These are phyloP conservation scores for Meredithiella fracta DNA, from an alignment of 2,329 filamentous ascomycete species.

Conservation along the genomic window DNA sequence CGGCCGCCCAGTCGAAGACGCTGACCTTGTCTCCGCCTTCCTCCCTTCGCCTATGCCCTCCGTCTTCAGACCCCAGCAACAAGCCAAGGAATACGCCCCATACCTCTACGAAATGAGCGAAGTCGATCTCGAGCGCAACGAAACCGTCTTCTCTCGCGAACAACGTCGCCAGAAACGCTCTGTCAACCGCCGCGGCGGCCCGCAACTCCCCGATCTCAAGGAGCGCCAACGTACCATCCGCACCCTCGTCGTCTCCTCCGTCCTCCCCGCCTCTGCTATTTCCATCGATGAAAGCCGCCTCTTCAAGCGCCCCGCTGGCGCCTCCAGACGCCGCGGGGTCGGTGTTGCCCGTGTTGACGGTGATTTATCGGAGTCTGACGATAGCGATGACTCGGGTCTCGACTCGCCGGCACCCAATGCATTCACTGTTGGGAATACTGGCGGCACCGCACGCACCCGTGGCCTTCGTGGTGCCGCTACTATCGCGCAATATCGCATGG, in stretches of 20 bases:
- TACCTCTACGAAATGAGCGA: slow-evolving; percentile 91
- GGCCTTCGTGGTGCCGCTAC: slow-evolving; percentile 79
- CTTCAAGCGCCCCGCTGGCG: slow-evolving; percentile 58
- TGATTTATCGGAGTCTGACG: slow-evolving; percentile 72
- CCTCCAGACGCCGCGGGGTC: slow-evolving; percentile 29
- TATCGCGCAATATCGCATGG: slow-evolving; percentile 75
- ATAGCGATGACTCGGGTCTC: slow-evolving; percentile 72
- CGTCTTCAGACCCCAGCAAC: slow-evolving; percentile 78
- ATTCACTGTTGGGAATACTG: slow-evolving; percentile 27
- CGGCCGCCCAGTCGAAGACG: slow-evolving; percentile 79
- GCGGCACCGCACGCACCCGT: slow-evolving; percentile 69
- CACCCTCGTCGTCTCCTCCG: slow-evolving; percentile 80
- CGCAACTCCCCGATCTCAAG: slow-evolving; percentile 86
- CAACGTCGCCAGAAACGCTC: slow-evolving; percentile 90
- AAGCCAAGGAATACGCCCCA: slow-evolving; percentile 85
- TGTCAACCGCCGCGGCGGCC: slow-evolving; percentile 81
- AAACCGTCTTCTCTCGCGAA: slow-evolving; percentile 83
- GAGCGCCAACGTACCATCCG: slow-evolving; percentile 86
- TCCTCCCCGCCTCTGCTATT: slow-evolving; percentile 71
- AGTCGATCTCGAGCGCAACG: slow-evolving; percentile 73
- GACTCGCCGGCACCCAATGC: slow-evolving; percentile 72
- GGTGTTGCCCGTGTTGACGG: slow-evolving; percentile 38
- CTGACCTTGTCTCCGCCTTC: slow-evolving; percentile 73
- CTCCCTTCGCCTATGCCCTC: slow-evolving; percentile 66
- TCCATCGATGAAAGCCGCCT: slow-evolving; percentile 71